phyloP scores from a whole-genome alignment of 164 flowering plant genomes.

The Cinnamomum micranthum region DNA sequence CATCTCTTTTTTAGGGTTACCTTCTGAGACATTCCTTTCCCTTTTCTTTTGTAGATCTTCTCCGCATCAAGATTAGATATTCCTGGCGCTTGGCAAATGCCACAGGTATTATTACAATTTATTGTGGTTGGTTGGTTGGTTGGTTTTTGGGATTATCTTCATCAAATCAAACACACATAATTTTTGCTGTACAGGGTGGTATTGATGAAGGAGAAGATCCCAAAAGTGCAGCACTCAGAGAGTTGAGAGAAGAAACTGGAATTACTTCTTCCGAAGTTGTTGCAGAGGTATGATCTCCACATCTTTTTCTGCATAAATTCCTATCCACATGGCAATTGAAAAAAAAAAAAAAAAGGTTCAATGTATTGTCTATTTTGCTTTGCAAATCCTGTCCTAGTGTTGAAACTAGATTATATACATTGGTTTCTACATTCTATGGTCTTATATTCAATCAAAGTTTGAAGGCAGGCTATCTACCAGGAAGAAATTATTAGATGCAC shows the following conservation, averaged over 20 bases:
- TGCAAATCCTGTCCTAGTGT: neutral
- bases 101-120: slow-evolving; percentile 55
- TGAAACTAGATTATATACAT: neutral
- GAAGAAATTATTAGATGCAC: neutral
- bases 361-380: neutral
- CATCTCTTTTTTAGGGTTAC: neutral
- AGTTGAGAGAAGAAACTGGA: slow-evolving; percentile 88
- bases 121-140: neutral
- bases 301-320: neutral
- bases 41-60: slow-evolving; percentile 42
- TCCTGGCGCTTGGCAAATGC: slow-evolving; percentile 88
- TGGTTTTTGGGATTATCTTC: neutral
- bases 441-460: neutral
- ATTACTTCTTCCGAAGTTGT: slow-evolving; percentile 67
- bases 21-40: neutral
- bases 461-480: neutral
- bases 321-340: neutral
- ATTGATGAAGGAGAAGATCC: slow-evolving; percentile 79
- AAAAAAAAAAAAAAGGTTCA: too few relatives aligned
- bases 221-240: slow-evolving; percentile 67
- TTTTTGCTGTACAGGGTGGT: slow-evolving; percentile 58
- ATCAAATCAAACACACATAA: too few relatives aligned
- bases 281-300: slow-evolving; percentile 52
- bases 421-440: neutral
- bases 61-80: slow-evolving; percentile 70